Conservation (phyloP, 345 rosid genomes). For the Populus tremula region DNA sequence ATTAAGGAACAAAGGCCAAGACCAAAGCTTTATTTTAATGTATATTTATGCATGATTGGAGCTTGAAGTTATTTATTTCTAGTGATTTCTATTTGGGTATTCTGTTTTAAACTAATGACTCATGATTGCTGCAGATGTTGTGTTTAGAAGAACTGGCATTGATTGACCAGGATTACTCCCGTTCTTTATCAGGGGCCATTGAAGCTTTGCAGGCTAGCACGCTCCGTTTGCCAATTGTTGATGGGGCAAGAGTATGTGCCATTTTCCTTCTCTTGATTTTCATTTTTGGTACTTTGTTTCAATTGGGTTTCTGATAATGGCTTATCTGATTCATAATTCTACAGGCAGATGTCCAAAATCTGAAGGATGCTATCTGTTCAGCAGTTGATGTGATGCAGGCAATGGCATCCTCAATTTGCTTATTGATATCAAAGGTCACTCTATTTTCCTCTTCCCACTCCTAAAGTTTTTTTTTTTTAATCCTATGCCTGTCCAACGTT, state of each 20-base stretch:
- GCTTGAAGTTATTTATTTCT: slow-evolving; percentile 2
- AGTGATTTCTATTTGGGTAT: neutral
- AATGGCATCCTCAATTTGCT: slow-evolving; percentile 73
- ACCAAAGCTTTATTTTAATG: neutral
- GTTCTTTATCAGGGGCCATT: slow-evolving; percentile 68
- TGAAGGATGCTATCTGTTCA: slow-evolving; percentile 76
- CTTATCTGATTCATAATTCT: slow-evolving; percentile 11
- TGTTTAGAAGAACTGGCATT: slow-evolving; percentile 62
- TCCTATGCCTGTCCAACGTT: neutral
- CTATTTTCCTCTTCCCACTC: neutral
- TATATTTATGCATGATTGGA: neutral
- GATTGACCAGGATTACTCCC: slow-evolving; percentile 53
- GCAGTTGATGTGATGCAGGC: slow-evolving; percentile 91
- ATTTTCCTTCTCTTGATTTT: neutral
- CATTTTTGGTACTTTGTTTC: neutral
- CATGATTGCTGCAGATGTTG: slow-evolving; percentile 46
- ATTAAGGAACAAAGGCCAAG: neutral
- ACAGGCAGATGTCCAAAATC: slow-evolving; percentile 72
- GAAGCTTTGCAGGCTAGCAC: slow-evolving; percentile 82
- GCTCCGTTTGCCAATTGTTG: slow-evolving; percentile 78
- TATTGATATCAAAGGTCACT: slow-evolving; percentile 62
- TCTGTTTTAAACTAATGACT: slow-evolving; percentile 1
- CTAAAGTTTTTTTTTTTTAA: neutral
- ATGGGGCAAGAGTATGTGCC: slow-evolving; percentile 65
- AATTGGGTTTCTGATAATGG: slow-evolving; percentile 5